phyloP scores from a whole-genome alignment of 2,329 filamentous ascomycete species.

The Chalaropsis thielavioides region DNA sequence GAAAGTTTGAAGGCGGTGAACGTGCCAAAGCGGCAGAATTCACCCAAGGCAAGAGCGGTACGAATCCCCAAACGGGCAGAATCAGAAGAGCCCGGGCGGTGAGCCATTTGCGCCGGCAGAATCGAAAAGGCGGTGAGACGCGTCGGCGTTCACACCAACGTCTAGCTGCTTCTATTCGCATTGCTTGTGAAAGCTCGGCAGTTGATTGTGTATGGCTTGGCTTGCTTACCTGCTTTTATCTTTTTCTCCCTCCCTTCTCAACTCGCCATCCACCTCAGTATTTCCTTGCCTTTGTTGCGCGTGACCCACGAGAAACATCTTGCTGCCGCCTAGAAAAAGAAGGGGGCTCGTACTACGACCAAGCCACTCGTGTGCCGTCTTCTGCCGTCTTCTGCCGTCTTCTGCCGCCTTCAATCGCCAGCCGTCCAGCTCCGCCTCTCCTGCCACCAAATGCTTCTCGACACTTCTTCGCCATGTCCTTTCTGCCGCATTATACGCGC shows the following conservation, averaged over 20 bases:
- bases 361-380: too few species aligned
- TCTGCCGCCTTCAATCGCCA: neutral
- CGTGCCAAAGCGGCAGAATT: neutral
- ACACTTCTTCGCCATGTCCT: conserved; percentile 31
- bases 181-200: neutral
- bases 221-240: neutral
- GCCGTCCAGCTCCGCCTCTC: neutral
- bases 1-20: conserved; percentile 3
- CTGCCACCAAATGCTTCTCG: neutral
- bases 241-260: neutral
- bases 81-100: neutral
- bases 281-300: too few species aligned
- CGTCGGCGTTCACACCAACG: neutral
- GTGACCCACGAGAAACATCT: too few species aligned
- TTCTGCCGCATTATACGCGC: conserved; percentile 45
- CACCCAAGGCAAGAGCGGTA: too few species aligned
- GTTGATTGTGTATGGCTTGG: neutral
- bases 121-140: neutral
- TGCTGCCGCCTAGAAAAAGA: too few species aligned
- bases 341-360: too few species aligned
- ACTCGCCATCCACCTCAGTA: neutral
- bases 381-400: neutral
- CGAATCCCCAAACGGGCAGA: neutral
- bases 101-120: neutral
- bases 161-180: neutral